Base-by-base conservation (phyloP, 129 eudicot species). In the Kitagawia praeruptora region DNA sequence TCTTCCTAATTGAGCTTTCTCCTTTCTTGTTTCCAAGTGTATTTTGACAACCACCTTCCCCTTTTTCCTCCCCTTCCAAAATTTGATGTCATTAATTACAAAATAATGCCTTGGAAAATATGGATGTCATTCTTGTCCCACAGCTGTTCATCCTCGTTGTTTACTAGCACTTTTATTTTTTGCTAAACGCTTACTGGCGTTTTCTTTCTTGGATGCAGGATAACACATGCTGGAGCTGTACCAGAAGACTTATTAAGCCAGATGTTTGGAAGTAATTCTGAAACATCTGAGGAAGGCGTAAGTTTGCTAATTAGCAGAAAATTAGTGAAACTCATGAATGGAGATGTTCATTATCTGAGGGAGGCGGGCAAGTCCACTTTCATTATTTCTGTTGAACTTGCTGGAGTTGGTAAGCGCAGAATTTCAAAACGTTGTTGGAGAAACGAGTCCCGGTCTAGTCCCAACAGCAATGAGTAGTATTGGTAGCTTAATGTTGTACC, bases 311-410 rank as follows among this genome's bases (percentile, higher is more conserved):
- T 95, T 69, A 90, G 96, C 83, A 78, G 98, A 79, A 92, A 90
- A 82, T 85, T 92, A 48, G 88, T 95, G 86, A 95, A 89, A 85
- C 93, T 92, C 45, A 95, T 95, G 98, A 95, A 89, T 53, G 98
- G 98, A 75, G 98, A 95, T 38, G 93, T 95, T 83, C 94, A 90
- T 41, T 95, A 92, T 77, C 82, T 95, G 77, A 84, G 97, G 44
- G 93, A 89, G 73, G 96, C 97, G 0, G 91, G 89, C 1, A 80
- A 77, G 75, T 92, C 97, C 6, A 90, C 97, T 63, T 95, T 95
- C 84, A 92, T 95, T 73, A 82, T 95, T 18, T 61, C 90, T 69
- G 87, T 92, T n/a, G 97, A 95, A 80, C 89, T 94, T 41, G 98
- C 98, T 28, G 81, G 85, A 37, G 93, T 93, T 15, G 84, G 79